Conservation (phyloP, 768 basidiomycete species). For the Russula sp. region DNA sequence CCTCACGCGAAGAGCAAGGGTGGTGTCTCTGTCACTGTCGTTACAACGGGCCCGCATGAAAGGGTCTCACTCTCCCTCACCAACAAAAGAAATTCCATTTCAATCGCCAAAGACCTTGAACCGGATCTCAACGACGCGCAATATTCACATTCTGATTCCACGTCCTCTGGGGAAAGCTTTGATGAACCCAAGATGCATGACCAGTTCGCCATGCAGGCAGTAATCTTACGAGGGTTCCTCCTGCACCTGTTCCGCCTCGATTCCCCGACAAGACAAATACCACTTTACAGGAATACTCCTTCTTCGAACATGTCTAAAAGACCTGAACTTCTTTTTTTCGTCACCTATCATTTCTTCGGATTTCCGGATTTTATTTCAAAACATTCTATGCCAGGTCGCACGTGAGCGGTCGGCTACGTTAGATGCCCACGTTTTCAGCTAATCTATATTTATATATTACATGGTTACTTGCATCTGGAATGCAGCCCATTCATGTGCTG, state of each 20-base stretch:
- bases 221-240: neutral
- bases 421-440: too few relatives aligned
- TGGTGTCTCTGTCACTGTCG: constrained; percentile 6
- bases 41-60: neutral
- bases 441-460: too few relatives aligned
- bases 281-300: neutral
- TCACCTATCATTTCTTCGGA: too few relatives aligned
- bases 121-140: constrained; percentile 7
- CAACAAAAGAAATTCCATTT: neutral
- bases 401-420: too few relatives aligned
- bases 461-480: too few relatives aligned
- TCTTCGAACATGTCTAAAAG: neutral
- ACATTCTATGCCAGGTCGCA: too few relatives aligned
- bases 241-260: neutral
- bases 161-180: constrained; percentile 9
- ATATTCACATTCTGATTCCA: neutral
- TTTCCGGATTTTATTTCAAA: too few relatives aligned
- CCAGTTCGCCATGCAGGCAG: neutral
- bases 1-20: neutral
- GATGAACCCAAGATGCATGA: neutral
- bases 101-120: neutral
- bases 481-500: too few relatives aligned
- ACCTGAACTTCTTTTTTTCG: neutral
- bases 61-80: neutral
- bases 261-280: neutral